Evolutionary conservation across 2,329 filamentous ascomycete genomes (phyloP).

Genomic region (Penicillium sp.): DNA sequence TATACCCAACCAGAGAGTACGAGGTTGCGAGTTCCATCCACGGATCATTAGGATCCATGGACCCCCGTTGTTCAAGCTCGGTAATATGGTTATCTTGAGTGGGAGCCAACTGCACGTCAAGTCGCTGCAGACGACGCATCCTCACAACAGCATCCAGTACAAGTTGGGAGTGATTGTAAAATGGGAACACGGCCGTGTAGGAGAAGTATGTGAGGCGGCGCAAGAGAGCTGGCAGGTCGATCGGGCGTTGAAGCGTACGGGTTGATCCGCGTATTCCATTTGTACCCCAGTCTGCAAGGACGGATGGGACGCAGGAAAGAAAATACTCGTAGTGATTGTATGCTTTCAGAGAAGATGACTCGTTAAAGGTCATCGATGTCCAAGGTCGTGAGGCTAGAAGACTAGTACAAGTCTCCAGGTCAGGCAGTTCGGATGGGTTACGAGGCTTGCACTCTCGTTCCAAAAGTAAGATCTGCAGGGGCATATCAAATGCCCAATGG

Average conservation of each 20-base stretch:
- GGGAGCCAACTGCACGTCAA: constrained; percentile 49
- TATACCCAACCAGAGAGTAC: constrained; percentile 41
- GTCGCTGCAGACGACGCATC: constrained; percentile 45
- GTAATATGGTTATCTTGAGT: constrained; percentile 28
- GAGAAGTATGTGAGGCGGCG: constrained; percentile 37
- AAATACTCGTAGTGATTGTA: constrained; percentile 67
- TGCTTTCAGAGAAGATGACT: constrained; percentile 63
- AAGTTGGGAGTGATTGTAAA: constrained; percentile 50
- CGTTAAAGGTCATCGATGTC: constrained; percentile 49
- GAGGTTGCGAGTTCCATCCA: constrained; percentile 50
- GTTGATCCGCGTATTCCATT: constrained; percentile 3
- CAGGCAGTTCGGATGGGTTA: constrained; percentile 23
- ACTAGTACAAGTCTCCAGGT: constrained; percentile 18
- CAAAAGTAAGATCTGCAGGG: constrained; percentile 53
- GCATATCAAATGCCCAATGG: constrained; percentile 56
- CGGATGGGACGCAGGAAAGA: constrained; percentile 53
- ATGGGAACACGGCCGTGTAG: constrained; percentile 61
- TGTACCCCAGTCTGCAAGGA: constrained; percentile 44
- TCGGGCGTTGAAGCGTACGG: not conserved
- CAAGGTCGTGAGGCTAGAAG: constrained; percentile 50
- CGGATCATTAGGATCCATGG: constrained; percentile 36
- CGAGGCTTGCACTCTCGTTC: constrained; percentile 16
- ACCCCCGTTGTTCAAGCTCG: constrained; percentile 33
- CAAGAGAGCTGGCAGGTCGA: constrained; percentile 38
- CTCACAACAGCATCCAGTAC: constrained; percentile 39